Conservation (phyloP, 2,329 filamentous ascomycete species). For the Claviceps sp. region DNA sequence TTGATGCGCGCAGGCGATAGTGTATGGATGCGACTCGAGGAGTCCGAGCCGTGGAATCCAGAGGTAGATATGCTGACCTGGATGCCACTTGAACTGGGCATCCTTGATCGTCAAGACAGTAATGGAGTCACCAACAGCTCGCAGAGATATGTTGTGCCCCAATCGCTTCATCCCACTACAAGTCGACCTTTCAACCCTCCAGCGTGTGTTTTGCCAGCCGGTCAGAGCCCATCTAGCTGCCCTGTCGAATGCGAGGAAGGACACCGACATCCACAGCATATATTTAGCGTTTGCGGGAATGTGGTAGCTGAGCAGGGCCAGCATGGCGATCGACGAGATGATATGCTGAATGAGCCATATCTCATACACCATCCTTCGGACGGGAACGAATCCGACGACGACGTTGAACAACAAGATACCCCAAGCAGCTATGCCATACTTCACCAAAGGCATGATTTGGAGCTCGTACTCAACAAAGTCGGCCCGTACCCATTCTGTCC, state of each 20-base stretch:
- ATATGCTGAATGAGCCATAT: conserved; percentile 58
- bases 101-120: conserved; percentile 47
- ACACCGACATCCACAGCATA: conserved; percentile 54
- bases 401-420: conserved; percentile 51
- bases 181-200: conserved; percentile 24
- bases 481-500: conserved; percentile 46
- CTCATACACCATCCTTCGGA: conserved; percentile 55
- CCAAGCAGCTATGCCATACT: conserved; percentile 56
- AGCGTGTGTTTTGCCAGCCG: conserved; percentile 37
- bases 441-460: conserved; percentile 47
- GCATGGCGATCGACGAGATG: conserved; percentile 43
- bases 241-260: conserved; percentile 49
- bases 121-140: conserved; percentile 35
- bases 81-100: conserved; percentile 44
- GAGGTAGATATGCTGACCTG: conserved; percentile 48
- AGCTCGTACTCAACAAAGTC: conserved; percentile 47
- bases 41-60: conserved; percentile 43
- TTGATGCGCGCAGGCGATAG: conserved; percentile 42
- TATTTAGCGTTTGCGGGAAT: conserved; percentile 44
- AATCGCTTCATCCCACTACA: conserved; percentile 35
- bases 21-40: conserved; percentile 47
- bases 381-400: conserved; percentile 47
- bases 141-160: conserved; percentile 38
- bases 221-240: conserved; percentile 35
- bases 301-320: conserved; percentile 51